Conservation (phyloP, 2,329 filamentous ascomycete species). For the Coleophoma eucalyptorum region DNA sequence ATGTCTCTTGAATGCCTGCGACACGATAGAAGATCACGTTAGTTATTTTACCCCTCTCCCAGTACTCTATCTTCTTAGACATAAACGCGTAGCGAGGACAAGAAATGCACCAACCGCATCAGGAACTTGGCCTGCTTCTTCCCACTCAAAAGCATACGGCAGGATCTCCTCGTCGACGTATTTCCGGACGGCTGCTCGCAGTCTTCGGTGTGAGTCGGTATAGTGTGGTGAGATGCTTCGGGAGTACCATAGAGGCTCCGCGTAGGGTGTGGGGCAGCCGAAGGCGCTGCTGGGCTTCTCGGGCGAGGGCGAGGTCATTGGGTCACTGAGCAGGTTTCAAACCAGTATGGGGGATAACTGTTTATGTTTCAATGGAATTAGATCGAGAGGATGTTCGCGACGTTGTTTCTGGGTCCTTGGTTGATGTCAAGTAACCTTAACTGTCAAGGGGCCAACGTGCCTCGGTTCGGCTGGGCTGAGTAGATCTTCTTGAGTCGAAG, state of each 20-base stretch:
- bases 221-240: constrained; percentile 50
- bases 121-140: constrained; percentile 50
- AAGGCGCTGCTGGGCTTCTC: constrained; percentile 8
- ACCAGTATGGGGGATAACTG: no score
- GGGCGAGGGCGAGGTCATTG: neutral
- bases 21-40: neutral
- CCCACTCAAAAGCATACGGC: constrained; percentile 60
- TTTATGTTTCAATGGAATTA: no score
- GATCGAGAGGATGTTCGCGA: no score
- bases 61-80: no score
- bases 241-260: constrained; percentile 29
- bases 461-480: no score
- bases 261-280: constrained; percentile 23
- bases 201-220: constrained; percentile 53
- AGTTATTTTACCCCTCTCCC: constrained; percentile 2
- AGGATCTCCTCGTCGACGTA: constrained; percentile 57
- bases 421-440: no score
- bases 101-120: constrained; percentile 29
- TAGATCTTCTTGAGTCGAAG: no score
- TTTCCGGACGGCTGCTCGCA: constrained; percentile 51
- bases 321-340: no score
- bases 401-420: no score
- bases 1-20: constrained; percentile 23
- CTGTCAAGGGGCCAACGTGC: no score
- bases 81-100: no score